A percentile compares a stretch with the other conserved stretches of the same genome.
phyloP scores from a whole-genome alignment of 495 filamentous ascomycete genomes.

The Penicillium soppii region DNA sequence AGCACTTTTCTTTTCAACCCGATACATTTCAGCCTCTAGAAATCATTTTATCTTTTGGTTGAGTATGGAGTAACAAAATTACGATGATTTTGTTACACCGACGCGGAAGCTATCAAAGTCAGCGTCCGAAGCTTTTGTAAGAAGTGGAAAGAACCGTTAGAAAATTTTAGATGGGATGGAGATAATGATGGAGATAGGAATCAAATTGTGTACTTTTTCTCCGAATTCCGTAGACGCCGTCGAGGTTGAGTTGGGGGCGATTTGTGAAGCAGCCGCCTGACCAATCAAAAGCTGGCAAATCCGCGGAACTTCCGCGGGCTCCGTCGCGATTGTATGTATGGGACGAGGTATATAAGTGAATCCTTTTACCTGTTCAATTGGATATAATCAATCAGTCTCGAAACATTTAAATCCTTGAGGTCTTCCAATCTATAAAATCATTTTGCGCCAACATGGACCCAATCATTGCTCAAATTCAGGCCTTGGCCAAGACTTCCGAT shows the following conservation, averaged over 20 bases:
- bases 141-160: no score
- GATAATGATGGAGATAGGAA: no score
- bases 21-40: not conserved
- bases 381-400: not conserved
- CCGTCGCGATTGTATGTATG: not conserved
- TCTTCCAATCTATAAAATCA: not conserved
- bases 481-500: constrained; percentile 20
- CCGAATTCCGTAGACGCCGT: not conserved
- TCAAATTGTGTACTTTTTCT: no score
- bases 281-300: constrained; percentile 15
- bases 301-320: constrained; percentile 24
- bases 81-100: no score
- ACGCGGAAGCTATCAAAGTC: no score
- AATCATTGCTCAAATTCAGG: constrained; percentile 24
- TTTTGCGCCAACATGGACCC: constrained; percentile 23
- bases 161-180: no score
- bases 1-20: constrained; percentile 12
- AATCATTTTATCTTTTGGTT: not conserved
- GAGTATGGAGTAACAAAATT: no score
- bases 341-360: constrained; percentile 4
- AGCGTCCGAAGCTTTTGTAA: no score
- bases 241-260: not conserved
- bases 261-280: not conserved
- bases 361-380: not conserved
- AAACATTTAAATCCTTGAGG: not conserved